These are phyloP conservation scores for Diplodia seriata DNA, from an alignment of 2,329 filamentous ascomycete genomes.

Conservation along the genomic window DNA sequence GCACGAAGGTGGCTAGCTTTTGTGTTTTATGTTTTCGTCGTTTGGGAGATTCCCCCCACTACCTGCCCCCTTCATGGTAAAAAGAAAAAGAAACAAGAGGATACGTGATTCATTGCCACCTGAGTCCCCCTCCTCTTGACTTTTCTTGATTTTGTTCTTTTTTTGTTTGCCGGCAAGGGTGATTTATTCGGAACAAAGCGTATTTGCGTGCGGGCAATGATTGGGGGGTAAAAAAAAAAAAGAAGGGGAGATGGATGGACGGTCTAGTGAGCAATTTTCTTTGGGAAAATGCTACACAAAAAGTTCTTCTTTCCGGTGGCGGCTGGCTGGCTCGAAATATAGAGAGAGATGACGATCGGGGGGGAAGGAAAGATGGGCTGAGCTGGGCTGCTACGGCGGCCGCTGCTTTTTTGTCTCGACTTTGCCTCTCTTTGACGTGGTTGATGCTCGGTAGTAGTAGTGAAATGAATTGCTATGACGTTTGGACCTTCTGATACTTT, in stretches of 20 bases:
- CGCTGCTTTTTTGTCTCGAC: not conserved
- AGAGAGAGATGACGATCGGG: not conserved
- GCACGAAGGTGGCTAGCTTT: not conserved
- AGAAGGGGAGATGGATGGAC: not conserved
- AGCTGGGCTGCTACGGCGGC: not conserved
- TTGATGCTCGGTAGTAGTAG: not conserved
- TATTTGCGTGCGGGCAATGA: not conserved
- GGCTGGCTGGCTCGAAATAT: not conserved
- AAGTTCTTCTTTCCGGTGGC: not conserved
- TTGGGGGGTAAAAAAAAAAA: not conserved
- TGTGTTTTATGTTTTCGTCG: not conserved
- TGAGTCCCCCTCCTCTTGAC: not conserved
- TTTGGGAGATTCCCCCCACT: not conserved
- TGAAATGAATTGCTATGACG: not conserved
- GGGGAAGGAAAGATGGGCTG: not conserved
- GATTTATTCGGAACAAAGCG: not conserved
- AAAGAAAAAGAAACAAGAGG: constrained; percentile 1
- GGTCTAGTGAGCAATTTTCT: not conserved
- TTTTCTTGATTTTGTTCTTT: not conserved
- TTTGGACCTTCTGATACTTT: not conserved
- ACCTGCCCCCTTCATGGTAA: not conserved
- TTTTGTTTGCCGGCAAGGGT: not conserved
- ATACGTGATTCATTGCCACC: not conserved
- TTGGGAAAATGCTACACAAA: not conserved
- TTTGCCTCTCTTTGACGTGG: not conserved